Percentiles rank a stretch among this genome's conserved stretches.
These are phyloP conservation scores for Chloromonas sp. DNA, from an alignment of 163 green algal species.

Conservation along the genomic window DNA sequence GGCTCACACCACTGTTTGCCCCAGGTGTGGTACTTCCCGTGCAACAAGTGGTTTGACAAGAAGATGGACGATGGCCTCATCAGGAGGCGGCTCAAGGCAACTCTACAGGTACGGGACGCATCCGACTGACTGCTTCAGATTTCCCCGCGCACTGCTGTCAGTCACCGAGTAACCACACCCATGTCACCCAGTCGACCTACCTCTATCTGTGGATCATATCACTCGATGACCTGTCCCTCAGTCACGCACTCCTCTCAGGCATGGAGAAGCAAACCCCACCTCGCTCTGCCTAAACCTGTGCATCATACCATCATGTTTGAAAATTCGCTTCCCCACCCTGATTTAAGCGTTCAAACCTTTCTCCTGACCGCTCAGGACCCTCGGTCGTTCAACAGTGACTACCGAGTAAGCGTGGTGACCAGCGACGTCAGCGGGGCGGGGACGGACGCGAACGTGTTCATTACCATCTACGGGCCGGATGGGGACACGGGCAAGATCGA, in stretches of 20 bases:
- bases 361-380: constrained; percentile 15
- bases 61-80: constrained; percentile 39
- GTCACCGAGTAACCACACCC: too few relatives aligned
- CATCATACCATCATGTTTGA: too few relatives aligned
- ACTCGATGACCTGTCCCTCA: too few relatives aligned
- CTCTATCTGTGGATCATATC: too few relatives aligned
- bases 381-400: constrained; percentile 25
- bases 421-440: constrained; percentile 32
- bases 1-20: background rate
- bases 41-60: constrained; percentile 45
- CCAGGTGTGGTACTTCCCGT: constrained; percentile 46
- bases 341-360: too few relatives aligned
- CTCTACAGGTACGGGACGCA: constrained; percentile 4
- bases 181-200: too few relatives aligned
- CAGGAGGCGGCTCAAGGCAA: constrained; percentile 15
- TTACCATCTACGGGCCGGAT: constrained; percentile 37
- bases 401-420: constrained; percentile 35
- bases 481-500: constrained; percentile 28
- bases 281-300: too few relatives aligned
- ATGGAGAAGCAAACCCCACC: too few relatives aligned
- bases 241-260: too few relatives aligned
- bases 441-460: constrained; percentile 56
- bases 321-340: too few relatives aligned
- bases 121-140: too few relatives aligned
- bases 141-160: too few relatives aligned